A percentile compares a stretch with the other conserved stretches of the same genome.
These are phyloP conservation scores for Pichia insulana DNA, from an alignment of 805 yeast species.

Conservation along the genomic window DNA sequence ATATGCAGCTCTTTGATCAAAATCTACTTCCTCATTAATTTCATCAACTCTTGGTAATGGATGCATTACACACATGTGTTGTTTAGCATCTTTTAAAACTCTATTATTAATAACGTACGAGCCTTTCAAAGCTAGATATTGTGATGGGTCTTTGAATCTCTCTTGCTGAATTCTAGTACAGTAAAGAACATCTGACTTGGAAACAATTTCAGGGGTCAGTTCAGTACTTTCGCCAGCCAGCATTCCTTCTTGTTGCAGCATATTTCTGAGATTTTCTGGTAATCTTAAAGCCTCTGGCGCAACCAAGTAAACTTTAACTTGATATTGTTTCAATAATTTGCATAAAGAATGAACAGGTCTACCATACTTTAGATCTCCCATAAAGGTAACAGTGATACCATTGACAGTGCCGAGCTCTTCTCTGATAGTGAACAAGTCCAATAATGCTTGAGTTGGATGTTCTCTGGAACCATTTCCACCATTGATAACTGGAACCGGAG, in stretches of 20 bases:
- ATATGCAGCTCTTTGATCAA: constrained; percentile 98
- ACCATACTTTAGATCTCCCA: constrained; percentile 98
- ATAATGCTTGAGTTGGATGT: constrained; percentile 97
- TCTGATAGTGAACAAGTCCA: constrained; percentile 95
- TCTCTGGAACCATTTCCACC: constrained; percentile 98
- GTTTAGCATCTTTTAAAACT: constrained; percentile 85
- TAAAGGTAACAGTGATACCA: constrained; percentile 94
- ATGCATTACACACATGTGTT: constrained; percentile 98
- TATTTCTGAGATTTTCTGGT: constrained; percentile 65
- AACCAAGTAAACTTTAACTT: constrained; percentile 86
- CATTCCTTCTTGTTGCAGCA: constrained; percentile 60
- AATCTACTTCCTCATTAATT: constrained; percentile 96
- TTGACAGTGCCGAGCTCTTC: constrained; percentile 98
- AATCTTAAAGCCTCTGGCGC: constrained; percentile 81
- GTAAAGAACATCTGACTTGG: constrained; percentile 89
- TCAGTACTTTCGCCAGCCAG: constrained; percentile 63
- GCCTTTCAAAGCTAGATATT: constrained; percentile 85
- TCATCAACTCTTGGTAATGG: constrained; percentile 97
- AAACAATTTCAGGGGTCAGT: constrained; percentile 76
- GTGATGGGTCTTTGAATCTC: constrained; percentile 68
- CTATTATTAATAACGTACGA: constrained; percentile 87
- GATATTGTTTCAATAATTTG: constrained; percentile 82
- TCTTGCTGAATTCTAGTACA: constrained; percentile 98
- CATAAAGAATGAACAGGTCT: constrained; percentile 97
- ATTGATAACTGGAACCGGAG: constrained; percentile 93